phyloP scores from a whole-genome alignment of 352 stramenopile genomes.

The Globisporangium middletonii region DNA sequence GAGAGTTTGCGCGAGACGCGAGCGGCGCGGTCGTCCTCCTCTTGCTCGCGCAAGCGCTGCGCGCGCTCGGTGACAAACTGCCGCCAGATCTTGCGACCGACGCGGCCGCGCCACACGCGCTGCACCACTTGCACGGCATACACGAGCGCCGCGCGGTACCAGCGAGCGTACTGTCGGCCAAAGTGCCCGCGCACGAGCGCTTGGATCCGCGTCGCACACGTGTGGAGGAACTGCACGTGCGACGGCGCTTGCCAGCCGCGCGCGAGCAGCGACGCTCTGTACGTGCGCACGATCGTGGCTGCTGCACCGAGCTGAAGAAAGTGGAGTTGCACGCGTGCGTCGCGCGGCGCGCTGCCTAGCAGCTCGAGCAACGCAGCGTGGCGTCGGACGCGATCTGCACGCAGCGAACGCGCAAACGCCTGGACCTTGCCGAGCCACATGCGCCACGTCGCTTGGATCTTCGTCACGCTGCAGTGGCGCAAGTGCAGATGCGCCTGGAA shows the following conservation, averaged over 20 bases:
- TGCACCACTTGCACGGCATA: slow-evolving; percentile 33
- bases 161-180: slow-evolving; percentile 23
- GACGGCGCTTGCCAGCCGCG: slow-evolving; percentile 61
- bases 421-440: slow-evolving; percentile 69
- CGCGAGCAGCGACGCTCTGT: slow-evolving; percentile 32
- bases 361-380: slow-evolving; percentile 23
- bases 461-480: slow-evolving; percentile 29
- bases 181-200: slow-evolving; percentile 48
- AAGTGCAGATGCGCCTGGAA: slow-evolving; percentile 34
- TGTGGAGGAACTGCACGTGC: slow-evolving; percentile 32
- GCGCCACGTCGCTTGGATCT: slow-evolving; percentile 68
- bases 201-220: slow-evolving; percentile 48
- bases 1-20: slow-evolving; percentile 57
- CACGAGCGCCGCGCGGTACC: slow-evolving; percentile 25
- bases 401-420: slow-evolving; percentile 31
- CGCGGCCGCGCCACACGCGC: slow-evolving; percentile 55
- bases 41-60: slow-evolving; percentile 34
- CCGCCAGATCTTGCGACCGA: slow-evolving; percentile 53
- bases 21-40: slow-evolving; percentile 53
- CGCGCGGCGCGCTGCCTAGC: slow-evolving; percentile 13
- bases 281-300: slow-evolving; percentile 38
- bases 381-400: slow-evolving; percentile 28
- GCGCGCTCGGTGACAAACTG: slow-evolving; percentile 34
- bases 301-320: slow-evolving; percentile 58
- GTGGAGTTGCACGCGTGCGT: slow-evolving; percentile 12